phyloP scores from a whole-genome alignment of 2,329 filamentous ascomycete species.

The Sclerotinia sclerotiorum region DNA sequence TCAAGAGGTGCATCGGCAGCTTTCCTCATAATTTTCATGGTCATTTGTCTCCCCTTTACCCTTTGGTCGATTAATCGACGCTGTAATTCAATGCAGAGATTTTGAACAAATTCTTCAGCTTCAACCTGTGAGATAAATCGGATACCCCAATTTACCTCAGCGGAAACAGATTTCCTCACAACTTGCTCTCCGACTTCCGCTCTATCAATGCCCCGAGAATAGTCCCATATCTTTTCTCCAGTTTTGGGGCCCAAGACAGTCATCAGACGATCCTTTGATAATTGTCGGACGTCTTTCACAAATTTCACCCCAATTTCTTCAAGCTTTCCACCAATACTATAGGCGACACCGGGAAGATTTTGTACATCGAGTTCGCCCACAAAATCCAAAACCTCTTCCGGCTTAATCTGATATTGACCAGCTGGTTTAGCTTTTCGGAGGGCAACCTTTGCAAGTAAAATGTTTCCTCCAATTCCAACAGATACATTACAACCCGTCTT shows the following conservation, averaged over 20 bases:
- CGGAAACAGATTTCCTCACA: slow-evolving; percentile 89
- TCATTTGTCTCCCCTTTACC: slow-evolving; percentile 84
- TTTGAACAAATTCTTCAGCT: slow-evolving; percentile 86
- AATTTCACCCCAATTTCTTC: slow-evolving; percentile 80
- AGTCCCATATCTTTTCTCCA: slow-evolving; percentile 86
- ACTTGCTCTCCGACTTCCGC: slow-evolving; percentile 83
- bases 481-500: slow-evolving; percentile 86
- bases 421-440: slow-evolving; percentile 90
- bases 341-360: slow-evolving; percentile 86
- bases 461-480: slow-evolving; percentile 87
- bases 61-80: slow-evolving; percentile 77
- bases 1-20: slow-evolving; percentile 84
- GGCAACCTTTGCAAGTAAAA: slow-evolving; percentile 87
- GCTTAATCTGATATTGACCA: slow-evolving; percentile 84
- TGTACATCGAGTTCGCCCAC: slow-evolving; percentile 76
- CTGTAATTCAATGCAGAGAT: slow-evolving; percentile 81
- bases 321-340: slow-evolving; percentile 82
- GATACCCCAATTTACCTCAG: slow-evolving; percentile 98
- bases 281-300: slow-evolving; percentile 78
- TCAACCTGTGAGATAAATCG: slow-evolving; percentile 90
- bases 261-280: slow-evolving; percentile 73
- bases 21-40: slow-evolving; percentile 91
- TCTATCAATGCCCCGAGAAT: slow-evolving; percentile 82
- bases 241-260: slow-evolving; percentile 85
- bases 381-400: slow-evolving; percentile 74